These are phyloP conservation scores for Plasmodium gonderi DNA, from an alignment of 169 alveolate genomes.

Conservation along the genomic window DNA sequence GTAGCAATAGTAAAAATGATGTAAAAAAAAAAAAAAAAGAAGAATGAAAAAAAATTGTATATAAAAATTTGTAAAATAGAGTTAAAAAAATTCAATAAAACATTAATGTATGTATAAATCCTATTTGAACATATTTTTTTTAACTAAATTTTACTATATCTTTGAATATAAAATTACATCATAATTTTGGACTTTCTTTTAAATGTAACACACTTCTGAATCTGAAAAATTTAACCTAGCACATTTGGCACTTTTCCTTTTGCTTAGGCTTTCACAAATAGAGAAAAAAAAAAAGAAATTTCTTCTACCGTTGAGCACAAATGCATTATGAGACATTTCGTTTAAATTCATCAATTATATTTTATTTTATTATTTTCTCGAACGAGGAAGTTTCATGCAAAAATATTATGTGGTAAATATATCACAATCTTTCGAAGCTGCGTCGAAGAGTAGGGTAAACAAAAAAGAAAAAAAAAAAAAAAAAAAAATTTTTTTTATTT, in stretches of 20 bases:
- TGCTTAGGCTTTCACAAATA: too few species aligned
- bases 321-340: neutral
- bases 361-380: neutral
- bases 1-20: too few species aligned
- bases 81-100: neutral
- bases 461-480: neutral
- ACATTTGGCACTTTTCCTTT: too few species aligned
- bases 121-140: too few species aligned
- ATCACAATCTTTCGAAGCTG: neutral
- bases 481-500: neutral
- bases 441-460: neutral
- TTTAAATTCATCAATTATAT: neutral
- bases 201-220: neutral
- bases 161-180: neutral
- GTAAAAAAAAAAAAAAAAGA: neutral
- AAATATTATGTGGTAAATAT: neutral
- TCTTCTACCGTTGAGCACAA: neutral
- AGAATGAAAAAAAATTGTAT: neutral
- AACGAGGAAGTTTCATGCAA: neutral
- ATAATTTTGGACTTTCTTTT: neutral
- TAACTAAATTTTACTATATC: too few species aligned
- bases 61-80: neutral
- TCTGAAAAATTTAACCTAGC: neutral
- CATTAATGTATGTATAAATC: neutral
- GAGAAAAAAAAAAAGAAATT: neutral